These are phyloP conservation scores for Mallotus repandus DNA, from an alignment of 441 rosid genomes.

Conservation along the genomic window DNA sequence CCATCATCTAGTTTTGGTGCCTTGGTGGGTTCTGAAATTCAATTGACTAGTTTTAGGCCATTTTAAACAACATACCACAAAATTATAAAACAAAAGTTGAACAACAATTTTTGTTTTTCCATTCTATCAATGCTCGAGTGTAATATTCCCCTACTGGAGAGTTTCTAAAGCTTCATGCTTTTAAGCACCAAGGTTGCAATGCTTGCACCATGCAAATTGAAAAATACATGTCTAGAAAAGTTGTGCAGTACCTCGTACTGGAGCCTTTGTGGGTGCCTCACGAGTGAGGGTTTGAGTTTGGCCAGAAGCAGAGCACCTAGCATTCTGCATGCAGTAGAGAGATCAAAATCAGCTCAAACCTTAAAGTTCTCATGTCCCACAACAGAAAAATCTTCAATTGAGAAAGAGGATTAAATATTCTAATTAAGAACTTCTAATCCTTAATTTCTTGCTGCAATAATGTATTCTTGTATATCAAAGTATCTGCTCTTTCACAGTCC, in stretches of 20 bases:
- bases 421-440: too few relatives aligned
- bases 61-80: not conserved
- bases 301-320: slow-evolving; percentile 60
- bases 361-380: not conserved
- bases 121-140: too few relatives aligned
- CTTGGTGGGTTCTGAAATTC: slow-evolving; percentile 25
- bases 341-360: not conserved
- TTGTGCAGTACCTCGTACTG: slow-evolving; percentile 53
- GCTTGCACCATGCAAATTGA: slow-evolving; percentile 8
- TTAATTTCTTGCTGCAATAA: too few relatives aligned
- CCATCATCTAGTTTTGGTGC: slow-evolving; percentile 73
- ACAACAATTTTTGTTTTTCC: too few relatives aligned
- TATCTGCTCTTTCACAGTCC: too few relatives aligned
- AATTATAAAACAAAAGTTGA: not conserved
- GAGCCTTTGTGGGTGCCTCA: slow-evolving; percentile 83
- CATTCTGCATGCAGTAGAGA: slow-evolving; percentile 41
- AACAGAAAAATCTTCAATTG: too few relatives aligned
- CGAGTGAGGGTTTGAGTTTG: slow-evolving; percentile 76
- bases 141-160: too few relatives aligned
- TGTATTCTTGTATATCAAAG: too few relatives aligned
- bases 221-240: not conserved
- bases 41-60: not conserved
- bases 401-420: too few relatives aligned
- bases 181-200: not conserved
- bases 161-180: too few relatives aligned